Evolutionary conservation across 1,139 yeast genomes (phyloP).

Genomic region (Protomyces macrosporus): DNA sequence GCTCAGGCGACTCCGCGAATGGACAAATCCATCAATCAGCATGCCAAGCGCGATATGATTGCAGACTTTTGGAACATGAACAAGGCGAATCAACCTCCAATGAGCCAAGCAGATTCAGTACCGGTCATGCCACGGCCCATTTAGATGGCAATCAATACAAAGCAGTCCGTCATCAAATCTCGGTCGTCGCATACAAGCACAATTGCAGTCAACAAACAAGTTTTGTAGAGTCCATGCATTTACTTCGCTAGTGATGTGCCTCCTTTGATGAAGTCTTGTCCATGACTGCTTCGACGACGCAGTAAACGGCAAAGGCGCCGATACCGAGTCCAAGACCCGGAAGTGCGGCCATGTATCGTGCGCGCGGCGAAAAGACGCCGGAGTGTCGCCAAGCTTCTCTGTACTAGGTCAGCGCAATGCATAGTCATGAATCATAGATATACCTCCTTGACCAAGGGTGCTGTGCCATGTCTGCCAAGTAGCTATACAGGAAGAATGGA

Average conservation of each 20-base stretch:
- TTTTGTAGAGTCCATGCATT: no score
- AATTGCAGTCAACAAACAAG: neutral
- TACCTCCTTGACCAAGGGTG: conserved; percentile 8
- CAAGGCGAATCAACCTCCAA: neutral
- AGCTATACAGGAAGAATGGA: neutral
- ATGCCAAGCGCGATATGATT: neutral
- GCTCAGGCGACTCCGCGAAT: no score
- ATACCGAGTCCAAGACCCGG: conserved; percentile 82
- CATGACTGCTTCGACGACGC: conserved; percentile 42
- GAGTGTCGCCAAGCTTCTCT: conserved; percentile 92
- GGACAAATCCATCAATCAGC: neutral
- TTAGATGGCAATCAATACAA: no score
- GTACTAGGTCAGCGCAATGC: neutral
- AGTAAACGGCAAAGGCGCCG: conserved; percentile 65
- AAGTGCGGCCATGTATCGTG: conserved; percentile 66
- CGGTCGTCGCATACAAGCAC: neutral
- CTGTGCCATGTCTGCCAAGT: neutral
- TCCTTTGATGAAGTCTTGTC: conserved; percentile 1
- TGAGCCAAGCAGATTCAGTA: no score
- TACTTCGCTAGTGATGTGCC: conserved; percentile 1
- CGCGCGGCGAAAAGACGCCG: conserved; percentile 69
- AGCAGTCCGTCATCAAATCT: no score
- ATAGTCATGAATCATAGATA: neutral
- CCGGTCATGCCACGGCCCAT: no score
- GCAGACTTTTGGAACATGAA: neutral